A percentile compares a stretch with the other conserved stretches of the same genome.
Conservation (phyloP, 23 red algal species). For the Gracilaria gracilis region DNA sequence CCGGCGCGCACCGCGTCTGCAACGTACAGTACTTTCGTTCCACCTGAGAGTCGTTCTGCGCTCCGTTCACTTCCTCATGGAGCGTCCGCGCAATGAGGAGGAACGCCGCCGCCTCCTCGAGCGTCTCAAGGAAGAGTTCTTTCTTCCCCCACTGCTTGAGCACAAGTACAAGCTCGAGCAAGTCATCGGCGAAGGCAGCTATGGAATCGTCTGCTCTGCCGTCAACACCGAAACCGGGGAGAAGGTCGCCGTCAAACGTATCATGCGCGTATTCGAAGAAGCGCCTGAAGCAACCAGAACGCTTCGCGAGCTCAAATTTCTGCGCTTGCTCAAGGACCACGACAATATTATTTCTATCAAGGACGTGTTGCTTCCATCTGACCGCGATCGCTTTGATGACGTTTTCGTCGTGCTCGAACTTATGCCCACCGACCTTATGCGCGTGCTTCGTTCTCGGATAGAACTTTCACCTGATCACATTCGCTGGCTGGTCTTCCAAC, state of each 20-base stretch:
- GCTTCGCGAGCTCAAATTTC: conserved; percentile 91
- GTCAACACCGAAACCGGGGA: conserved; percentile 81
- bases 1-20: too few relatives aligned
- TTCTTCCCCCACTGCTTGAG: conserved; percentile 67
- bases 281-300: conserved; percentile 72
- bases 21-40: too few relatives aligned
- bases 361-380: conserved; percentile 88
- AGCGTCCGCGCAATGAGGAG: conserved; percentile 61
- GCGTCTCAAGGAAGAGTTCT: conserved; percentile 74
- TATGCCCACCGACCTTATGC: conserved; percentile 92
- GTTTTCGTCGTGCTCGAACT: conserved; percentile 98
- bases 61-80: conserved; percentile 10
- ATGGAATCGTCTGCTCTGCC: conserved; percentile 92
- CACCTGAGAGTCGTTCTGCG: background rate
- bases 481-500: conserved; percentile 93
- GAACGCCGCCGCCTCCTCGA: conserved; percentile 71
- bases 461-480: conserved; percentile 86
- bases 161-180: conserved; percentile 72
- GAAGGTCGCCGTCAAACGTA: conserved; percentile 91
- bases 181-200: conserved; percentile 86
- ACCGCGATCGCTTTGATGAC: conserved; percentile 91
- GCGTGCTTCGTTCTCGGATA: conserved; percentile 83
- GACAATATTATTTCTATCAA: conserved; percentile 89
- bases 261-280: conserved; percentile 92
- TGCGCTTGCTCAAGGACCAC: conserved; percentile 83